These are phyloP conservation scores for Aurifilum marmelostoma DNA, from an alignment of 2,329 filamentous ascomycete genomes.

Conservation along the genomic window DNA sequence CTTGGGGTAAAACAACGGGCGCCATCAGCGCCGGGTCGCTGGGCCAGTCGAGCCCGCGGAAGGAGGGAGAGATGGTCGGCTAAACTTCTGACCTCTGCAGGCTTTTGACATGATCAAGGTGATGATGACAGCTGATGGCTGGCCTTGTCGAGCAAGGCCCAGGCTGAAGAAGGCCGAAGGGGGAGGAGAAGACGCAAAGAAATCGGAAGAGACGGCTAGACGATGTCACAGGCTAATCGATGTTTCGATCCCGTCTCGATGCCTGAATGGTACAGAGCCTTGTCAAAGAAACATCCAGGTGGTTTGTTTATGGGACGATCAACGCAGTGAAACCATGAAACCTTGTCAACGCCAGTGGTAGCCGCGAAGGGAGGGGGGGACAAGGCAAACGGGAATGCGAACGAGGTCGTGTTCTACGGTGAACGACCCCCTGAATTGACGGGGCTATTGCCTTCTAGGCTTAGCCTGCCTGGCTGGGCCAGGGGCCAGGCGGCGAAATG, in stretches of 20 bases:
- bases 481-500: neutral
- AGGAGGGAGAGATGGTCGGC: neutral
- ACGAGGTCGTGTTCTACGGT: neutral
- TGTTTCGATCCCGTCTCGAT: neutral
- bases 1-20: neutral
- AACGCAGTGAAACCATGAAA: neutral
- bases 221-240: neutral
- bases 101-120: neutral
- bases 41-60: no score
- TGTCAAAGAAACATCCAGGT: neutral
- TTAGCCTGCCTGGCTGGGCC: neutral
- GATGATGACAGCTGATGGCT: constrained; percentile 10
- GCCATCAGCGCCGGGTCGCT: neutral
- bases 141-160: neutral
- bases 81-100: neutral
- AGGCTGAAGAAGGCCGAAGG: neutral
- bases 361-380: constrained; percentile 1
- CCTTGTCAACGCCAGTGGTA: neutral
- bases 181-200: neutral
- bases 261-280: neutral
- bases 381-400: neutral
- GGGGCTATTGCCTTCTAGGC: neutral
- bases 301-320: constrained; percentile 6
- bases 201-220: neutral
- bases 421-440: constrained; percentile 1